Conservation (phyloP, 306 rosid species). For the Trifolium fragiferum region DNA sequence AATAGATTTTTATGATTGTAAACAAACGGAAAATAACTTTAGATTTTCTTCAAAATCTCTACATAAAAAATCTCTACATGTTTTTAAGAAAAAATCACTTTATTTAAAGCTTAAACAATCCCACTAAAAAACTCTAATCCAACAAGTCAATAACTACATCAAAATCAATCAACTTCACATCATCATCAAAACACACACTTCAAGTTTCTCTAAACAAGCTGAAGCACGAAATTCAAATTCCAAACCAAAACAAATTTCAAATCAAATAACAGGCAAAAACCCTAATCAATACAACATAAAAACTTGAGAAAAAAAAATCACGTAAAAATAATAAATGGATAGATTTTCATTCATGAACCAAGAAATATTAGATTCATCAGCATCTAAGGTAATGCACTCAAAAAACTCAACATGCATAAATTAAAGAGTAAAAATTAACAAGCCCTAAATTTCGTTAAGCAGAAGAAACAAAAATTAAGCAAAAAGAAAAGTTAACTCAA, state of each 20-base stretch:
- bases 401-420: slow-evolving; percentile 14
- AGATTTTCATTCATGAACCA: not conserved
- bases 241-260: slow-evolving; percentile 27
- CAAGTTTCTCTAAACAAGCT: slow-evolving; percentile 19
- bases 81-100: too few relatives aligned
- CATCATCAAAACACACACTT: not conserved
- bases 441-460: slow-evolving; percentile 33
- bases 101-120: too few relatives aligned
- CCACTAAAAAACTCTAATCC: slow-evolving; percentile 20
- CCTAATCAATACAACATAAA: slow-evolving; percentile 20
- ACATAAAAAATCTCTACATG: too few relatives aligned
- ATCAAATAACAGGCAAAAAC: slow-evolving; percentile 31
- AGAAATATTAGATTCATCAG: not conserved
- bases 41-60: too few relatives aligned
- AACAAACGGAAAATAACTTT: too few relatives aligned
- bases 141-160: not conserved
- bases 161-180: slow-evolving; percentile 1
- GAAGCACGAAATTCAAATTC: slow-evolving; percentile 14
- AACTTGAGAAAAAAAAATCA: not conserved
- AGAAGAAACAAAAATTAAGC: not conserved
- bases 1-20: too few relatives aligned
- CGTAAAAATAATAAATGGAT: not conserved
- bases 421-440: not conserved
- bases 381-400: slow-evolving; percentile 10
- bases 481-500: not conserved